A percentile compares a stretch with the other conserved stretches of the same genome.
Conservation (phyloP, 164 flowering plant genomes). For the Aristolochia californica region DNA sequence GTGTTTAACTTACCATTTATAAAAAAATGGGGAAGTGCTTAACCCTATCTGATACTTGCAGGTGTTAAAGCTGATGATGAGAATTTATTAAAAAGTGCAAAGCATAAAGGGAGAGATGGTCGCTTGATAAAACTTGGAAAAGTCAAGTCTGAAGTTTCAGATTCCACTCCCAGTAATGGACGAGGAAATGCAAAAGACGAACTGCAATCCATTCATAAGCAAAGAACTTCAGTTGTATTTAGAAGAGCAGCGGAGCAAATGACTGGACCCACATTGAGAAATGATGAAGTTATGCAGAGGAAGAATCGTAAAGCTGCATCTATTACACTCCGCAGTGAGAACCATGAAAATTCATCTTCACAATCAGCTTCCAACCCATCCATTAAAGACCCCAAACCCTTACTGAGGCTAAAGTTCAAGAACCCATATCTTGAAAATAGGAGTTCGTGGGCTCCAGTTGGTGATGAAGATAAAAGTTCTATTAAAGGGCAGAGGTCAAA, state of each 20-base stretch:
- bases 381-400: slow-evolving; percentile 58
- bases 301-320: slow-evolving; percentile 30
- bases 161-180: slow-evolving; percentile 20
- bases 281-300: slow-evolving; percentile 24
- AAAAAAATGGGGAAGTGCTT: too few species aligned
- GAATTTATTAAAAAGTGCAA: slow-evolving; percentile 25
- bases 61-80: slow-evolving; percentile 26
- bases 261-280: slow-evolving; percentile 22
- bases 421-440: slow-evolving; percentile 47
- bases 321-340: slow-evolving; percentile 16
- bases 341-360: slow-evolving; percentile 16
- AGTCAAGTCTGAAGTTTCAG: slow-evolving; percentile 33
- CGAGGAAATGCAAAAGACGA: slow-evolving; percentile 23
- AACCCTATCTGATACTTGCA: slow-evolving; percentile 17
- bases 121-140: slow-evolving; percentile 46
- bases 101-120: slow-evolving; percentile 31
- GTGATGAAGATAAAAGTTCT: slow-evolving; percentile 59
- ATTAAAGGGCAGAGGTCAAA: slow-evolving; percentile 94
- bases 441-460: slow-evolving; percentile 33
- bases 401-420: slow-evolving; percentile 74
- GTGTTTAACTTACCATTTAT: too few species aligned
- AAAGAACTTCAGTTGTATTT: slow-evolving; percentile 13
- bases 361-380: slow-evolving; percentile 25
- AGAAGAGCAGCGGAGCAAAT: slow-evolving; percentile 25
- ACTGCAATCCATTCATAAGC: slow-evolving; percentile 22